These are phyloP conservation scores for Geotrichum candidum DNA, from an alignment of 1,139 yeast species.

Conservation along the genomic window DNA sequence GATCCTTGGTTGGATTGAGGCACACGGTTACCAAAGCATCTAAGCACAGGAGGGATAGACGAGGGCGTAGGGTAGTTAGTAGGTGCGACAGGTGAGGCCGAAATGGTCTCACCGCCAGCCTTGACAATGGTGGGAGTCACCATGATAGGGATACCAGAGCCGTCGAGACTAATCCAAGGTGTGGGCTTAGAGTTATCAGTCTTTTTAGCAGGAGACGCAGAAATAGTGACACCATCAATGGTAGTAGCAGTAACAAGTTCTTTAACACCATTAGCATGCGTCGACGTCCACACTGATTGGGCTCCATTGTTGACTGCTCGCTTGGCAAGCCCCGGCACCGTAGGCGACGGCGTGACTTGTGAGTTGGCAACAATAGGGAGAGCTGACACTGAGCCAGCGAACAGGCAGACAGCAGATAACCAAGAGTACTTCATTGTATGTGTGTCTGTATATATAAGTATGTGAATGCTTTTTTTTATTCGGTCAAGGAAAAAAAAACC, in stretches of 20 bases:
- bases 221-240: constrained; percentile 39
- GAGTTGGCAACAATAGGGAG: neutral
- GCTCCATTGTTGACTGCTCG: constrained; percentile 32
- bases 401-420: neutral
- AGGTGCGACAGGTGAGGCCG: constrained; percentile 37
- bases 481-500: neutral
- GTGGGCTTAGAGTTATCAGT: constrained; percentile 27
- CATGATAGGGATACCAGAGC: constrained; percentile 37
- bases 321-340: constrained; percentile 21
- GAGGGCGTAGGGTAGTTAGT: constrained; percentile 32
- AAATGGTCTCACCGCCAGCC: constrained; percentile 29
- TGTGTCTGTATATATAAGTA: neutral
- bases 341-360: neutral
- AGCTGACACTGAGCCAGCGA: neutral
- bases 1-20: constrained; percentile 24
- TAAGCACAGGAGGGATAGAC: constrained; percentile 38
- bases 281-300: constrained; percentile 36
- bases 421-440: neutral
- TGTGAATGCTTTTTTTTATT: neutral
- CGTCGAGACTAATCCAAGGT: constrained; percentile 38
- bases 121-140: constrained; percentile 36
- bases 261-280: constrained; percentile 28
- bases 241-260: constrained; percentile 38
- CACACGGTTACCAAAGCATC: constrained; percentile 39
- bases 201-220: constrained; percentile 35